A percentile compares a stretch with the other conserved stretches of the same genome.
Evolutionary conservation across 2,329 filamentous ascomycete genomes (phyloP).

Genomic region (Claviceps sp.): DNA sequence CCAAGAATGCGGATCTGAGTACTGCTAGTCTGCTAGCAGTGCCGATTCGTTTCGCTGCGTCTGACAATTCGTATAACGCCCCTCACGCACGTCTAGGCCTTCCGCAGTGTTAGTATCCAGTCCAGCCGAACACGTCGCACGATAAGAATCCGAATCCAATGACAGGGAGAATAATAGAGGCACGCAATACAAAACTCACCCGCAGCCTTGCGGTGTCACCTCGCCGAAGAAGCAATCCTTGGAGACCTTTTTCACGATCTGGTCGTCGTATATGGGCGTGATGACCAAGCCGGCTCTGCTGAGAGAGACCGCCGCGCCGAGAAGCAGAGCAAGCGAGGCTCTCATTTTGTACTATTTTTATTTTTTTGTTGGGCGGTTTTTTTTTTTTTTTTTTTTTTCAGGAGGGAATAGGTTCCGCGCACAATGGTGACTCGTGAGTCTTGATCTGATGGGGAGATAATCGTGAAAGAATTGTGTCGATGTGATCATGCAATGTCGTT

Average conservation of each 20-base stretch:
- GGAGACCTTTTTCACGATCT: slow-evolving; percentile 32
- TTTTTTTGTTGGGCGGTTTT: neutral
- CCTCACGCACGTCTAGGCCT: no score
- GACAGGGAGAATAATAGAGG: neutral
- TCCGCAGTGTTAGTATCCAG: no score
- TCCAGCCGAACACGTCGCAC: no score
- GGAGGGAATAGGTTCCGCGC: no score
- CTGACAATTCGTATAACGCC: no score
- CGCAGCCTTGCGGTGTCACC: slow-evolving; percentile 43
- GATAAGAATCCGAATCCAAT: neutral
- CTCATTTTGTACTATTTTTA: neutral
- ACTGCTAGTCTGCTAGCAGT: no score
- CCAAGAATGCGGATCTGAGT: no score
- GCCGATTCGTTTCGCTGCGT: no score
- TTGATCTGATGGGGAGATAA: no score
- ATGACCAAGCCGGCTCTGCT: slow-evolving; percentile 41
- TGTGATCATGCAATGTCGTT: no score
- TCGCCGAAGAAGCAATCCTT: slow-evolving; percentile 45
- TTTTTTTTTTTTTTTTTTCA: neutral
- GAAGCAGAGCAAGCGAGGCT: slow-evolving; percentile 13
- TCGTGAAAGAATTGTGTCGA: no score
- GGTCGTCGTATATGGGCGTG: slow-evolving; percentile 36
- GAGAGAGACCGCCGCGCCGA: slow-evolving; percentile 32
- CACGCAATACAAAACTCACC: slow-evolving; percentile 24
- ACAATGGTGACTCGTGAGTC: no score